Base-by-base conservation (phyloP, 805 yeast genomes). In the Clavispora phyllophila region DNA sequence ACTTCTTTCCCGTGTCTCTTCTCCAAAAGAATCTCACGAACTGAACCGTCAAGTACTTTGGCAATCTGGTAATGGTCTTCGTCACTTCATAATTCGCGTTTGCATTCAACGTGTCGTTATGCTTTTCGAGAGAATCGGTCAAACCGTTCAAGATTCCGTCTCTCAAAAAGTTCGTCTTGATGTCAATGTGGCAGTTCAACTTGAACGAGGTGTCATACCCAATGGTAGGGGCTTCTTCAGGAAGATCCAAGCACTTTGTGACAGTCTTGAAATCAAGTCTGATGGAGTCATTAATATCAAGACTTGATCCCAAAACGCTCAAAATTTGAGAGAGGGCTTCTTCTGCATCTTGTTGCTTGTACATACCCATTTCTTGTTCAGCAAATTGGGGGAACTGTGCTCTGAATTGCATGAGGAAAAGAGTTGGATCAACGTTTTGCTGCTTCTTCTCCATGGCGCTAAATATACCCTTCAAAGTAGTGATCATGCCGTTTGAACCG, bases 331-430 rank as follows among this genome's bases (percentile, higher is more conserved):
- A 83, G 66, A 81, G 89, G 14, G 91, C 85, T 62, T 93, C 99
- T 67, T 93, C 99, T 0, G 99, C 99, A 69, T 93, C 99, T 66
- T 93, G 99, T 67, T 93, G 99, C 63, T 87, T 89, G 59, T 76
- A 85, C 43, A 75, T 66, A 1, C 97, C 97, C 37, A 57, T 63
- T 47, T 79, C 84, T 46, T 80, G 78, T 60, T 91, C 97, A 34
- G 84, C 86, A 64, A 93, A 93, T 65, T 93, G 98, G 2, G 98
- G 97, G 58, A 79, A 85, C 14, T 70, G 66, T 37, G 72, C 67
- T 60, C 96, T 80, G 51, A 87, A 69, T 24, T 78, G 68, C 28
- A 79, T 70, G 47, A 93, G 68, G 45, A 91, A 77, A 33, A 79
- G 69, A 35, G 79, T 62, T 15, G 98, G 98, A 42, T 79, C 76